Evolutionary conservation across 1,284 basidiomycete species (phyloP).

Genomic region (Volvariella volvacea): DNA sequence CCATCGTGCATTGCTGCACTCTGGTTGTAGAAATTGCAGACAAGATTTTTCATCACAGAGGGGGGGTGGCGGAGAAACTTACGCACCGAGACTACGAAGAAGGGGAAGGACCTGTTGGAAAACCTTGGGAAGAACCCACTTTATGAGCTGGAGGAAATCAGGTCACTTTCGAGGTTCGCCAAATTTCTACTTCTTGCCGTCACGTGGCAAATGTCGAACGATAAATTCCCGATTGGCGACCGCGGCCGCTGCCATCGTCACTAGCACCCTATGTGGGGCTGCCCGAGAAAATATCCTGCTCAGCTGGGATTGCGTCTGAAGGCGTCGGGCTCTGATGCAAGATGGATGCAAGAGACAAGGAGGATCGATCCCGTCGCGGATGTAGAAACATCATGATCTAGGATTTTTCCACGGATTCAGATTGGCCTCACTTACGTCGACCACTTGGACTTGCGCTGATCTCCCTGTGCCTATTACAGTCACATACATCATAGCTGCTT

Average conservation of each 20-base stretch:
- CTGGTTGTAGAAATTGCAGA: constrained; percentile 10
- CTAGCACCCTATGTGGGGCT: too few species aligned
- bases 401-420: neutral
- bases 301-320: too few species aligned
- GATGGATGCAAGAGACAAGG: too few species aligned
- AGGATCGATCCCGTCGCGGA: too few species aligned
- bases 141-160: constrained; percentile 22
- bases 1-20: constrained; percentile 9
- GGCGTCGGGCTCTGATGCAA: too few species aligned
- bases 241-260: too few species aligned
- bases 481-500: too few species aligned
- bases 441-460: constrained; percentile 5
- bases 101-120: constrained; percentile 3
- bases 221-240: neutral
- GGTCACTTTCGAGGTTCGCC: constrained; percentile 20
- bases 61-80: constrained; percentile 4
- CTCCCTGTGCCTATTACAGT: too few species aligned
- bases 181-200: constrained; percentile 8
- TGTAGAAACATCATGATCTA: too few species aligned
- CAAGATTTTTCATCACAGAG: constrained; percentile 8
- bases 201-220: constrained; percentile 13
- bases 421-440: constrained; percentile 9
- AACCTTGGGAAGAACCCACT: constrained; percentile 16
- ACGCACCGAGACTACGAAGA: constrained; percentile 6
- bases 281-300: too few species aligned